A percentile compares a stretch with the other conserved stretches of the same genome.
Evolutionary conservation across 176 grass and related monocot genomes (phyloP).

Genomic region (Tuctoria greenei): DNA sequence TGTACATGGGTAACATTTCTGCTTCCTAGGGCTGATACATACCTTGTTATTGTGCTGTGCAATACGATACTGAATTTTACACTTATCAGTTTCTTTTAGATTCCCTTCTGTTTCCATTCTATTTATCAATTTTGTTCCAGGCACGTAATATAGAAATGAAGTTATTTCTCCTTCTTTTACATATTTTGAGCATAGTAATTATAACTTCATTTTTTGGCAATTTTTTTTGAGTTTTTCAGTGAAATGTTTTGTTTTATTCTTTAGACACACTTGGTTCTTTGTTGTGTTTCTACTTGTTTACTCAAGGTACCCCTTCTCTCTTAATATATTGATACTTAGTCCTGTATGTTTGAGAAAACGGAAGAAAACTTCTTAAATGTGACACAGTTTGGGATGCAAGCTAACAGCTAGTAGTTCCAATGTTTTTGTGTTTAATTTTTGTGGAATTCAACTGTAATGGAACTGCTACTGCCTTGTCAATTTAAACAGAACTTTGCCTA

Average conservation of each 20-base stretch:
- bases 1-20: slow-evolving; percentile 10
- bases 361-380: background rate
- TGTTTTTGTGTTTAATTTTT: background rate
- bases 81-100: background rate
- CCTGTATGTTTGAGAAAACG: background rate
- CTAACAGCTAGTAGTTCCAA: background rate
- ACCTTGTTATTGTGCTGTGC: background rate
- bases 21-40: background rate
- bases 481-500: background rate
- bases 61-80: background rate
- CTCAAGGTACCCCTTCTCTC: background rate
- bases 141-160: background rate
- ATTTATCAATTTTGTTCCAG: background rate
- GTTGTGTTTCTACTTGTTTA: background rate
- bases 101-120: background rate
- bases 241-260: background rate
- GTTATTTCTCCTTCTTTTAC: background rate
- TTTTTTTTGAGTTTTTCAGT: background rate
- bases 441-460: background rate
- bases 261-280: background rate
- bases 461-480: background rate
- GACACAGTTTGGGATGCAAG: background rate
- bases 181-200: background rate
- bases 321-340: background rate
- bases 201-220: background rate